Conservation (phyloP, 2,329 filamentous ascomycete species). For the Xylaria sp. region DNA sequence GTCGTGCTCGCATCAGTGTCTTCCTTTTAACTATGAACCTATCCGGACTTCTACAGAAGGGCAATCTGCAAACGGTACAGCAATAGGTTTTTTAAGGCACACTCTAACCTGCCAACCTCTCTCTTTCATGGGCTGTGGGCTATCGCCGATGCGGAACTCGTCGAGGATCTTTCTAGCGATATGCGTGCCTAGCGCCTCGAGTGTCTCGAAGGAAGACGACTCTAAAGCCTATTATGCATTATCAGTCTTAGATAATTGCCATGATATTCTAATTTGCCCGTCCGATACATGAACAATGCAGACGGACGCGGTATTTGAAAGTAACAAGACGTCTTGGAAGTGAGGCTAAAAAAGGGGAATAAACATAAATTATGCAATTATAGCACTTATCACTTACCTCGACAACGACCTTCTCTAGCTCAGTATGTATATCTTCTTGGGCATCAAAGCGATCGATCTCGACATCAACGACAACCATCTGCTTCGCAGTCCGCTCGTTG, state of each 20-base stretch:
- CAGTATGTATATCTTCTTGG: conserved; percentile 61
- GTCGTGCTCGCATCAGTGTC: neutral
- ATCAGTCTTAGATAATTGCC: neutral
- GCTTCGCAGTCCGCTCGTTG: conserved; percentile 74
- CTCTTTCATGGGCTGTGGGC: conserved; percentile 51
- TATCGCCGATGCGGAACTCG: conserved; percentile 52
- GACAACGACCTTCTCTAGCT: conserved; percentile 69
- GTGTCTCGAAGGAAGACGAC: conserved; percentile 68
- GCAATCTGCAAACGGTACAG: conserved; percentile 76
- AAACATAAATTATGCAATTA: neutral
- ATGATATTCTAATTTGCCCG: neutral
- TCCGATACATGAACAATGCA: neutral
- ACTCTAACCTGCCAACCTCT: conserved; percentile 66
- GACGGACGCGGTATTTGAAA: neutral
- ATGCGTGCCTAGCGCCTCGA: conserved; percentile 68
- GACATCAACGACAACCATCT: conserved; percentile 72
- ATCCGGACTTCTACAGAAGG: conserved; percentile 70
- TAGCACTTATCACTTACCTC: conserved; percentile 57
- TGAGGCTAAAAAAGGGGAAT: neutral
- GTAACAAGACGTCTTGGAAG: neutral
- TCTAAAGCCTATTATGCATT: conserved; percentile 58
- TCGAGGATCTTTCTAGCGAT: conserved; percentile 59
- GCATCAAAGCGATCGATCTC: conserved; percentile 65
- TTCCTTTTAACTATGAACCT: conserved; percentile 39
- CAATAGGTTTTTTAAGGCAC: conserved; percentile 76